These are phyloP conservation scores for Oryza australiensis DNA, from an alignment of 176 grass and related monocot species.

Conservation along the genomic window DNA sequence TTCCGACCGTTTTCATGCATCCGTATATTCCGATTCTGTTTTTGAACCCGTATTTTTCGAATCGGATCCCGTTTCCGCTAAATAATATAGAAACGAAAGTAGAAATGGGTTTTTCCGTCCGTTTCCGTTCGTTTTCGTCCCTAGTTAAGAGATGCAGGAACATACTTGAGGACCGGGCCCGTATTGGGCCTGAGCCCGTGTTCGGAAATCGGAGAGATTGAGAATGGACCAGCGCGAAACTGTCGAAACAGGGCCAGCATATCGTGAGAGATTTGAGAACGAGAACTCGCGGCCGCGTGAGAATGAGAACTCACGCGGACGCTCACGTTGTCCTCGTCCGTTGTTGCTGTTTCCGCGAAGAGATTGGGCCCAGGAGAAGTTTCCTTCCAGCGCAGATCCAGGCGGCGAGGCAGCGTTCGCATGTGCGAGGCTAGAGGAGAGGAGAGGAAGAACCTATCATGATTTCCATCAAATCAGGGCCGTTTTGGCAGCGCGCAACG, in stretches of 20 bases:
- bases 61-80: too few relatives aligned
- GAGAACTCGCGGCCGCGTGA: background rate
- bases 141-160: too few relatives aligned
- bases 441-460: background rate
- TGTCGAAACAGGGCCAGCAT: background rate
- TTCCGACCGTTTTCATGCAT: too few relatives aligned
- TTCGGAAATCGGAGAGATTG: too few relatives aligned
- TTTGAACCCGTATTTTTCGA: too few relatives aligned
- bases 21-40: too few relatives aligned
- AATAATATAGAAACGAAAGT: too few relatives aligned
- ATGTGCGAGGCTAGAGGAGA: background rate
- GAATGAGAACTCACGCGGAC: background rate
- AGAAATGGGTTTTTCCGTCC: too few relatives aligned
- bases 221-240: too few relatives aligned
- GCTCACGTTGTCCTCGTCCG: background rate
- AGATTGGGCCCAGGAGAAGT: background rate
- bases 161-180: background rate
- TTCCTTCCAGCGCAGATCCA: background rate
- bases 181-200: too few relatives aligned
- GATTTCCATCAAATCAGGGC: background rate
- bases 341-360: background rate
- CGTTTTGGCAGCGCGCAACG: conserved; percentile 3
- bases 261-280: background rate
- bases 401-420: background rate
- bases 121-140: too few relatives aligned